Conservation (phyloP, 2,329 filamentous ascomycete genomes). For the Aspergillus fructus region DNA sequence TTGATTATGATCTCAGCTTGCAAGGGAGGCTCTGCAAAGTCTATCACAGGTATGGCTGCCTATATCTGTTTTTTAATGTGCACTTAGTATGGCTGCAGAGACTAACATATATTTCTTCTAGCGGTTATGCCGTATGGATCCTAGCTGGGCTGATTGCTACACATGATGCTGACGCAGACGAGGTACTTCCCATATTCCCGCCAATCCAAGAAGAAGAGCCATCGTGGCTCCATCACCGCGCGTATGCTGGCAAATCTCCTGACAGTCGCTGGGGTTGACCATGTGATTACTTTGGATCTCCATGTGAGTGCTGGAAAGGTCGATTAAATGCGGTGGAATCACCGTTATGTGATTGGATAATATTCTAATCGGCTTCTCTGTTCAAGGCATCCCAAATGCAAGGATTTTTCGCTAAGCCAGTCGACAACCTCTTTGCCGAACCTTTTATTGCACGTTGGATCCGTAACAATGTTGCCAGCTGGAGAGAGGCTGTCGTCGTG, state of each 20-base stretch:
- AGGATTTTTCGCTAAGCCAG: slow-evolving; percentile 96
- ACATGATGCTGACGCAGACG: slow-evolving; percentile 39
- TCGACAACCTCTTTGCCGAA: slow-evolving; percentile 96
- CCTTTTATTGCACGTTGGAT: slow-evolving; percentile 96
- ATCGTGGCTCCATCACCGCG: slow-evolving; percentile 92
- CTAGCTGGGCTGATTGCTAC: slow-evolving; percentile 27
- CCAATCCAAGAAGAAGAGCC: slow-evolving; percentile 98
- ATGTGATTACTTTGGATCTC: slow-evolving; percentile 95
- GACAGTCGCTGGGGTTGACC: slow-evolving; percentile 88
- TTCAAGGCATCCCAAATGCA: slow-evolving; percentile 87
- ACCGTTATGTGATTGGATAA: slow-evolving; percentile 6
- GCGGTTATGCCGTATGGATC: slow-evolving; percentile 50
- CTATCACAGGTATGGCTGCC: slow-evolving; percentile 75
- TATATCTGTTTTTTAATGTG: slow-evolving; percentile 1
- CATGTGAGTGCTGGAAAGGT: slow-evolving; percentile 57
- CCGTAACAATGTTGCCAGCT: slow-evolving; percentile 78
- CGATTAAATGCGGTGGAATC: slow-evolving; percentile 2
- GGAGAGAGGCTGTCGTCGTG: slow-evolving; percentile 88
- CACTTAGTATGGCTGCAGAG: not conserved
- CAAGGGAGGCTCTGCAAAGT: slow-evolving; percentile 95
- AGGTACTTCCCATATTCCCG: slow-evolving; percentile 97
- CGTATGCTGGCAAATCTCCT: slow-evolving; percentile 96
- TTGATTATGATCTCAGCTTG: slow-evolving; percentile 99
- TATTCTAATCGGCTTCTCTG: slow-evolving; percentile 19
- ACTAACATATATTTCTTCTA: slow-evolving; percentile 19